Evolutionary conservation across 2,329 filamentous ascomycete species (phyloP), one percentile per base, ranked within the genome.

Genomic region (Zasmidium cellare): DNA sequence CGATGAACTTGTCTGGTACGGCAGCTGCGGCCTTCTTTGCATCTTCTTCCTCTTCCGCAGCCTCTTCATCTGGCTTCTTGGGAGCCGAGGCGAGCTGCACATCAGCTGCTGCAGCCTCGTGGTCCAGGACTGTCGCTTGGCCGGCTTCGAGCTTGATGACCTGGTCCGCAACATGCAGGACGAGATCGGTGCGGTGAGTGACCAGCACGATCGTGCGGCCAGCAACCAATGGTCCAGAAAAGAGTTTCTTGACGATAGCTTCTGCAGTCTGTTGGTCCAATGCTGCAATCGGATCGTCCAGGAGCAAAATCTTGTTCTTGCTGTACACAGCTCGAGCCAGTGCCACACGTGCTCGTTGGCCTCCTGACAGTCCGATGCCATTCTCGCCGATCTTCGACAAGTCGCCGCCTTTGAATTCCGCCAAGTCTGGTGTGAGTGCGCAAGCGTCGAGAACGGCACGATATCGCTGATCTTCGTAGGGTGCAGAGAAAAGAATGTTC

Each of bases 1-100:
- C 87, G 47, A 92, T 87, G 67, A 93, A 92, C 66, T 91, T 91
- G 28, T 88, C 86, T 0, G 88, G 86, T 12, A 86, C 76, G 0
- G 84, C 84, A 9, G 80, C 79, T 3, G 74, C 74, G 14, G 79
- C 75, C 18, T 79, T 73, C 18, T 78, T 76, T 5, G 79, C 72
- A 1, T 71, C 67, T 1, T 64, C 58, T 7, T 67, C 58, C 9
- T 72, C 65, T 38, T 69, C 64, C 5, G 64, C 62, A n/a, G 14
- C 65, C 61, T 53, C 68, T 60, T 35, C 63, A 47, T 46, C 56
- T 19, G 57, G 48, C 23, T 57, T 54, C 24, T 54, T 51, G 12
- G 16, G 22, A 2, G 55, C 20, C 6, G 28, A 9, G 11, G 31
- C 3, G 16, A 50, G 31, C 9, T 55, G 19, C n/a, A 44, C 18